Base-by-base conservation (phyloP, 1,139 yeast species). In the Blastobotrys proliferans region DNA sequence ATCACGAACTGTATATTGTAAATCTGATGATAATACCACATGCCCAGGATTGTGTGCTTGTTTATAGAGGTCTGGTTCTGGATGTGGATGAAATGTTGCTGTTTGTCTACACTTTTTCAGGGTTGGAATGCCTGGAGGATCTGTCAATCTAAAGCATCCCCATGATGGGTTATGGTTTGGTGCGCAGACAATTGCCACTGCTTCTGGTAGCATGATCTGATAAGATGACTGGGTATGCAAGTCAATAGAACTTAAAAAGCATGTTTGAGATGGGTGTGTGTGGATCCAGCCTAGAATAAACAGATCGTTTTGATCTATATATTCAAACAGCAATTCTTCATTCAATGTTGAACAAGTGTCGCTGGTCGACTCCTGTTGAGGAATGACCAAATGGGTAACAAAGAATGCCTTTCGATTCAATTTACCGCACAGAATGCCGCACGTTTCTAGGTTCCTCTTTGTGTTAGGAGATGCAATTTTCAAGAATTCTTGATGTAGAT, bases 211-310 rank as follows among this genome's bases (percentile, higher is more conserved):
- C 83, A 79, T 78, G 43, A 77, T 68, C 59, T 79, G 84, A 57
- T 79, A 79, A 1, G 80, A 72, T 49, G 72, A 73, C 48, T 79
- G 83, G 1, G 83, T 78, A 57, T 79, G 84, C 42, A 79, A 60
- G 54, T 79, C 84, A 40, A 79, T 74, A 1, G 81, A 74, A 13
- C 80, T 73, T 55, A 79, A 57, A 55, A 79, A 79, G 50, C 84
- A 79, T 8, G 81, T 67, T 56, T 79, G 84, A 5, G 82, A 73
- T 2, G 84, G 84, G 54, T 79, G 83, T 6, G 83, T 79, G 57
- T 79, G 84, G 41, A 79, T 79, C 84, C 84, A 79, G 6, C 84
- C 84, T 1, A 79, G 62, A 19, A 79, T 73, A 51, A 79, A 76
- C 34, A 79, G 59, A 49, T 75, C 80, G 43, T 73, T 63, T 30